A percentile compares a stretch with the other conserved stretches of the same genome.
Conservation (phyloP, 805 yeast genomes). For the Wilhelminamyces savonicus region DNA sequence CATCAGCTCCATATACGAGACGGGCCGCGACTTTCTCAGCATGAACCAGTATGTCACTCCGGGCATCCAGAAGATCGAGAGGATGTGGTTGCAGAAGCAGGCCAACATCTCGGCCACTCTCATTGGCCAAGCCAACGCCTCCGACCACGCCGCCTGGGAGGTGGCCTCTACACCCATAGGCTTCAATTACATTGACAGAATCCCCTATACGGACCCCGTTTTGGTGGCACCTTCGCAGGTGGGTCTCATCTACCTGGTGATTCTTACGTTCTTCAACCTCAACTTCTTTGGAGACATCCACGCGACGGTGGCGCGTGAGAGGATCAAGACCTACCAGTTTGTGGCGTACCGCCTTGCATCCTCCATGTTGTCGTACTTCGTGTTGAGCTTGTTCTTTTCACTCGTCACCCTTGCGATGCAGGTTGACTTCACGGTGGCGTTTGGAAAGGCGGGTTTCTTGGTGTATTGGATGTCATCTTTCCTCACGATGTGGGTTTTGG, state of each 20-base stretch:
- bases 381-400: slow-evolving; percentile 53
- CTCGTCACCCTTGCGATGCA: slow-evolving; percentile 65
- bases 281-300: slow-evolving; percentile 54
- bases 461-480: slow-evolving; percentile 68
- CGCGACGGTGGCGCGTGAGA: slow-evolving; percentile 36
- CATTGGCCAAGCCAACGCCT: slow-evolving; percentile 3
- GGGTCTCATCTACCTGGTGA: slow-evolving; percentile 66
- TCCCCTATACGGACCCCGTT: slow-evolving; percentile 46
- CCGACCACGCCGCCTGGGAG: too few species aligned
- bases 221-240: slow-evolving; percentile 65
- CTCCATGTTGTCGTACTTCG: slow-evolving; percentile 47
- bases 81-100: slow-evolving; percentile 19
- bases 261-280: slow-evolving; percentile 68
- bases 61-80: slow-evolving; percentile 30
- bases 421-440: slow-evolving; percentile 49
- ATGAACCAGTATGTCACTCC: slow-evolving; percentile 40
- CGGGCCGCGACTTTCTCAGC: slow-evolving; percentile 56
- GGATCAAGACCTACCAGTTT: slow-evolving; percentile 39
- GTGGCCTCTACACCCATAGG: slow-evolving; percentile 26
- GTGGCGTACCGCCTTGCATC: slow-evolving; percentile 46
- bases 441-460: slow-evolving; percentile 66
- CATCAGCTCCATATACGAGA: slow-evolving; percentile 45
- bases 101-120: slow-evolving; percentile 10
- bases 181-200: slow-evolving; percentile 36
- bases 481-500: slow-evolving; percentile 69